These are phyloP conservation scores for Cyberlindnera samutprakarnensis DNA, from an alignment of 805 yeast genomes.

Conservation along the genomic window DNA sequence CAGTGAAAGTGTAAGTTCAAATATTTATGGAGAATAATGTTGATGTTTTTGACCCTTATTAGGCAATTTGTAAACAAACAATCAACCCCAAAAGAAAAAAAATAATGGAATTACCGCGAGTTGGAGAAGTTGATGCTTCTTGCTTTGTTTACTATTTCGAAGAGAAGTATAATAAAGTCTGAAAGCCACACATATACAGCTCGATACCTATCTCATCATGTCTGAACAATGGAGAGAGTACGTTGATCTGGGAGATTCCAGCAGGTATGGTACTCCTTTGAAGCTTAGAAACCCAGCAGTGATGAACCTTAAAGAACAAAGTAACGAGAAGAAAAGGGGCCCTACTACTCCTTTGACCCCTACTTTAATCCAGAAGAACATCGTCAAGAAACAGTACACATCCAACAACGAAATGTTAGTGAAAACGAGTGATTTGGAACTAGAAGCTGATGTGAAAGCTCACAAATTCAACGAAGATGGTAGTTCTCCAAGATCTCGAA, in stretches of 20 bases:
- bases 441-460: slow-evolving; percentile 1
- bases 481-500: slow-evolving; percentile 17
- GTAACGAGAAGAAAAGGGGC: slow-evolving; percentile 17
- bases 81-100: neutral
- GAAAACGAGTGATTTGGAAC: slow-evolving; percentile 1
- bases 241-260: slow-evolving; percentile 8
- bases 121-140: neutral
- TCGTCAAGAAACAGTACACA: slow-evolving; percentile 8
- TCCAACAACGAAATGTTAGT: neutral
- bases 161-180: too few relatives aligned
- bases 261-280: slow-evolving; percentile 15
- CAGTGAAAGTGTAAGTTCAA: slow-evolving; percentile 11
- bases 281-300: slow-evolving; percentile 11
- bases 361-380: slow-evolving; percentile 17
- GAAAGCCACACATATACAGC: too few relatives aligned
- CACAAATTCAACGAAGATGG: slow-evolving; percentile 1
- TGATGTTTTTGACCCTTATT: neutral
- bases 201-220: too few relatives aligned
- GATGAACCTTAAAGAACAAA: slow-evolving; percentile 9
- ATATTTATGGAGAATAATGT: slow-evolving; percentile 1
- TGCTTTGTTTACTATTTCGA: too few relatives aligned
- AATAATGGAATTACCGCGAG: neutral
- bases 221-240: slow-evolving; percentile 8
- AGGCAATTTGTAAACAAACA: neutral
- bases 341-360: slow-evolving; percentile 24